phyloP scores from a whole-genome alignment of 257 asterid genomes.

The Lycium barbarum region DNA sequence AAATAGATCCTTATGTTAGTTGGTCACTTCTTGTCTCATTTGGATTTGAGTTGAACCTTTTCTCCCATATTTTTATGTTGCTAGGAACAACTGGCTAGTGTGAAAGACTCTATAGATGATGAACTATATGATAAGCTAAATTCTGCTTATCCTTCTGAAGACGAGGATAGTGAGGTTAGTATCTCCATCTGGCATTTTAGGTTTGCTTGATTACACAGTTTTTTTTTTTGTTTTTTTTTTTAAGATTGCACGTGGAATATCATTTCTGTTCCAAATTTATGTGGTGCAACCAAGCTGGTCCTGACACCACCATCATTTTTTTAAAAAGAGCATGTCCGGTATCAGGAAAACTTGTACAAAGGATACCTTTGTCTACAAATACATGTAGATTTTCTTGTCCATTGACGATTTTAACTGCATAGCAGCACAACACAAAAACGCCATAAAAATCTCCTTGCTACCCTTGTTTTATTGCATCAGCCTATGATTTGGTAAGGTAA shows the following conservation, averaged over 20 bases:
- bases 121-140: constrained; percentile 73
- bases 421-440: neutral
- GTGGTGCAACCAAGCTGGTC: too few species aligned
- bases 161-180: constrained; percentile 82
- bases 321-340: neutral
- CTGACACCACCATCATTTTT: too few species aligned
- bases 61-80: neutral
- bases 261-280: neutral
- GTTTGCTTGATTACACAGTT: neutral
- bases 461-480: neutral
- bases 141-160: constrained; percentile 70
- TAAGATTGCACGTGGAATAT: neutral
- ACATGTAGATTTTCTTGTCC: neutral
- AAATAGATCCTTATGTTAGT: neutral
- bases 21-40: neutral
- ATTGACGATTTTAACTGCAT: neutral
- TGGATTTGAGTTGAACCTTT: neutral
- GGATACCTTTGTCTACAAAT: neutral
- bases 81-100: constrained; percentile 78
- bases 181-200: constrained; percentile 6
- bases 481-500: neutral
- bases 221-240: neutral
- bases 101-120: constrained; percentile 61
- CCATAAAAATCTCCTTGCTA: neutral
- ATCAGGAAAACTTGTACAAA: neutral